Base-by-base conservation (phyloP, 2,329 filamentous ascomycete species). In the Arthrinium puccinioides region DNA sequence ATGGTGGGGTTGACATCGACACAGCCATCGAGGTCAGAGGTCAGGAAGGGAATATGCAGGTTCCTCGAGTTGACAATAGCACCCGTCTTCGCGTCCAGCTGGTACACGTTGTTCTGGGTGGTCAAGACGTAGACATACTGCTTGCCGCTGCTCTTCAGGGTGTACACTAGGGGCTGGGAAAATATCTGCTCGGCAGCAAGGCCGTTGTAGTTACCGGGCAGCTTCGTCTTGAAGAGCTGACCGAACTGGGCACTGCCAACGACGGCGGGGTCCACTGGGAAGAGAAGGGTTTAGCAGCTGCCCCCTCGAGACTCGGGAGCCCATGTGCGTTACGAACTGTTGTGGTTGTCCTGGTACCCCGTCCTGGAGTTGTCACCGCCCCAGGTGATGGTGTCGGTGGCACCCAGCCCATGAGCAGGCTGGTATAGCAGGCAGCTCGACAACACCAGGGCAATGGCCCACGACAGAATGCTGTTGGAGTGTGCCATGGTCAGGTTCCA, bases 301-400 rank as follows among this genome's bases (percentile, higher is more conserved):
- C n/a, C n/a, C n/a, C n/a, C n/a, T n/a, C n/a, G n/a, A n/a, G n/a
- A n/a, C n/a, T n/a, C n/a, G n/a, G n/a, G n/a, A n/a, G n/a, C n/a
- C n/a, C n/a, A n/a, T n/a, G n/a, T n/a, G n/a, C n/a, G n/a, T n/a
- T n/a, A n/a, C n/a, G n/a, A n/a, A n/a, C n/a, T 73, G 54, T 80
- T 80, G 51, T 81, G 76, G 49, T 76, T 79, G 15, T 61, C 64
- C 51, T 73, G 68, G 50, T 76, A 76, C 20, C 73, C 71, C 10
- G 64, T 51, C 35, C 73, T 58, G 9, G 68, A 64, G 49, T 74
- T 75, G 46, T 75, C 72, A 42, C 74, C 74, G 46, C 72, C 72
- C 70, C 73, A 76, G 20, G 74, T 78, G 43, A 76, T 76, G 39
- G 72, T 75, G 42, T 76, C 71, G 1, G 71, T 72, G n/a, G 51